phyloP scores from a whole-genome alignment of 148 eudicot species.

The Rhododendron henanense region DNA sequence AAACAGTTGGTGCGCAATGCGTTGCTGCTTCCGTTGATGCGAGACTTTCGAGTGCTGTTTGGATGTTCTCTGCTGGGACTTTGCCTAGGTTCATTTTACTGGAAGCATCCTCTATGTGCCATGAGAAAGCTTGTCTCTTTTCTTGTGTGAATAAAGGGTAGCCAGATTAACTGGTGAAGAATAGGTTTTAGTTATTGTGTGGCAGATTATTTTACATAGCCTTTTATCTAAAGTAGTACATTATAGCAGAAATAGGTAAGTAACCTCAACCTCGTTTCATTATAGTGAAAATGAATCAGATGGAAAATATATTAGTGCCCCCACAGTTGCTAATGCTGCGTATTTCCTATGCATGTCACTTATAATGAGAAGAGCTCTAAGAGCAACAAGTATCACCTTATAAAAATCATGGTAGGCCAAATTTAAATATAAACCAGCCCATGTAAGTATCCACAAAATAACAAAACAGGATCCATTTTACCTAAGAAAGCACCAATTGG shows the following conservation, averaged over 20 bases:
- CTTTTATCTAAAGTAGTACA: not conserved
- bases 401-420: not conserved
- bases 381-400: not conserved
- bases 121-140: not conserved
- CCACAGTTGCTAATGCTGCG: not conserved
- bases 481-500: not conserved
- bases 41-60: constrained; percentile 33
- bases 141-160: not conserved
- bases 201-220: not conserved
- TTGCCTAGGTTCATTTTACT: not conserved
- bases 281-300: not conserved
- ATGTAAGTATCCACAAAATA: not conserved
- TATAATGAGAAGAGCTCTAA: not conserved
- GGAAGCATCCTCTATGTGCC: not conserved
- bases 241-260: not conserved
- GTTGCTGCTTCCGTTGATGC: constrained; percentile 31
- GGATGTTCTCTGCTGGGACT: constrained; percentile 22
- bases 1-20: constrained; percentile 23
- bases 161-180: not conserved
- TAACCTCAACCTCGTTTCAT: not conserved
- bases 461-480: not conserved
- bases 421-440: too few species aligned
- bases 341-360: not conserved
- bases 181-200: not conserved
- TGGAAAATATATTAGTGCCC: not conserved